These are phyloP conservation scores for Lagenidium sp. DNA, from an alignment of 352 stramenopile genomes.

Conservation along the genomic window DNA sequence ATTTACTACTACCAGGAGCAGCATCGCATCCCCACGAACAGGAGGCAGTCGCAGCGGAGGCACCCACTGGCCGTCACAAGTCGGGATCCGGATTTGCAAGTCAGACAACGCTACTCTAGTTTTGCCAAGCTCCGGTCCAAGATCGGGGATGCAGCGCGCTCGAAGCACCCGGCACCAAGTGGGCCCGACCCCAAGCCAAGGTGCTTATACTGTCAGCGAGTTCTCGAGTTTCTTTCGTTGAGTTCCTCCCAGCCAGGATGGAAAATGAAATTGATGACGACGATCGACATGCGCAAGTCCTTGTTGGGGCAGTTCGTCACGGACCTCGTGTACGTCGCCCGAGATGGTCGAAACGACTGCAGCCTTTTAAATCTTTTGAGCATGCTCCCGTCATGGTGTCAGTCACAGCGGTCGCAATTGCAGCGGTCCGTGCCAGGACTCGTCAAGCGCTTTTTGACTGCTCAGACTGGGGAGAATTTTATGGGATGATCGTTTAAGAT, in stretches of 20 bases:
- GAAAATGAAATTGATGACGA: constrained; percentile 12
- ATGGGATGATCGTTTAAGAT: too few relatives aligned
- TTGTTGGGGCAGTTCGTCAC: constrained; percentile 15
- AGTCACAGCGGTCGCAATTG: constrained; percentile 3
- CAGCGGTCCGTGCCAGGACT: constrained; percentile 10
- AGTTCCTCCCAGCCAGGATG: constrained; percentile 9
- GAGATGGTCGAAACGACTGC: constrained; percentile 7
- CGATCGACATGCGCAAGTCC: constrained; percentile 12
- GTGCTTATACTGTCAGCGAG: constrained; percentile 15
- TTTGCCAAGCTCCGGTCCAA: constrained; percentile 41
- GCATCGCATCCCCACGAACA: constrained; percentile 18
- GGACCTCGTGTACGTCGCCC: constrained; percentile 12
- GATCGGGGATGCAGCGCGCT: constrained; percentile 26
- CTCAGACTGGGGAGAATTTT: constrained; percentile 16
- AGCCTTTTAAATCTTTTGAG: constrained; percentile 4
- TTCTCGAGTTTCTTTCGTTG: constrained; percentile 22
- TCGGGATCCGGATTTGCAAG: constrained; percentile 36
- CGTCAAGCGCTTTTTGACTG: constrained; percentile 11
- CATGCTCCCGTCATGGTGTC: constrained; percentile 2
- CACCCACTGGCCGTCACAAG: constrained; percentile 2
- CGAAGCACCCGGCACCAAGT: constrained; percentile 26
- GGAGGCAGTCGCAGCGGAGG: constrained; percentile 1
- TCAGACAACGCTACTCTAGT: constrained; percentile 59
- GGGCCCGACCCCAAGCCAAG: constrained; percentile 10
- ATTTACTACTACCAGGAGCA: constrained; percentile 42